Percentiles rank a stretch among this genome's conserved stretches.
Conservation (phyloP, 768 basidiomycete species). For the Kwoniella dejecticola region DNA sequence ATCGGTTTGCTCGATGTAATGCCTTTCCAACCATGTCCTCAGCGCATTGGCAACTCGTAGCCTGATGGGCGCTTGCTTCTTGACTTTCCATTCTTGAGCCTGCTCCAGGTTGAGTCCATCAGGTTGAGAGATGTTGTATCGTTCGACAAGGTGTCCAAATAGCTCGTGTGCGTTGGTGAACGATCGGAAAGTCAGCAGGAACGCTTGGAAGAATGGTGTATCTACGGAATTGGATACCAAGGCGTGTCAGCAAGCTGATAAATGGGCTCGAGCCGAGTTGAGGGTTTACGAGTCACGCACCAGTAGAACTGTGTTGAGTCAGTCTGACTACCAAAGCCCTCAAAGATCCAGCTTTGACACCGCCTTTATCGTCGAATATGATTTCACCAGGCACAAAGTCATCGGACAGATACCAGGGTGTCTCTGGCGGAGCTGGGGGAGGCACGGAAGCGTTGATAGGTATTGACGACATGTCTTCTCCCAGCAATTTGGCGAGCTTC, state of each 20-base stretch:
- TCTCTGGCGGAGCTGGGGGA: conserved; percentile 21
- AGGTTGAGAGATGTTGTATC: conserved; percentile 79
- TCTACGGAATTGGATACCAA: conserved; percentile 58
- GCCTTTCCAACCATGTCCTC: conserved; percentile 83
- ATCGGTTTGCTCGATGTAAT: conserved; percentile 77
- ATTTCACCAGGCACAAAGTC: conserved; percentile 80
- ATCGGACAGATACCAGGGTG: conserved; percentile 82
- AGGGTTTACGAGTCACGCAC: conserved; percentile 60
- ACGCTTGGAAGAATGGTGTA: conserved; percentile 77
- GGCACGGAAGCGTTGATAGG: conserved; percentile 19
- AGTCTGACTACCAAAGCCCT: conserved; percentile 82
- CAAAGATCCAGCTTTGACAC: conserved; percentile 82
- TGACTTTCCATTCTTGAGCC: conserved; percentile 73
- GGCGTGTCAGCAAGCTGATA: neutral
- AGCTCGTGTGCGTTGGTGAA: conserved; percentile 83
- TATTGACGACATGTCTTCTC: conserved; percentile 38
- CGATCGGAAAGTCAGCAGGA: conserved; percentile 94
- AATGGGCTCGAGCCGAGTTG: neutral
- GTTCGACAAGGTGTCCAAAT: conserved; percentile 74
- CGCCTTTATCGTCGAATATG: conserved; percentile 77
- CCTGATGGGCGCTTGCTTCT: conserved; percentile 84
- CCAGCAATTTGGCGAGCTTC: conserved; percentile 53
- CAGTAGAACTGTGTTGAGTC: conserved; percentile 84
- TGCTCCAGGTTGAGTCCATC: conserved; percentile 66
- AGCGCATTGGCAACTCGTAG: conserved; percentile 87